These are phyloP conservation scores for Euphrasia confusa DNA, from an alignment of 257 asterid genomes.

Conservation along the genomic window DNA sequence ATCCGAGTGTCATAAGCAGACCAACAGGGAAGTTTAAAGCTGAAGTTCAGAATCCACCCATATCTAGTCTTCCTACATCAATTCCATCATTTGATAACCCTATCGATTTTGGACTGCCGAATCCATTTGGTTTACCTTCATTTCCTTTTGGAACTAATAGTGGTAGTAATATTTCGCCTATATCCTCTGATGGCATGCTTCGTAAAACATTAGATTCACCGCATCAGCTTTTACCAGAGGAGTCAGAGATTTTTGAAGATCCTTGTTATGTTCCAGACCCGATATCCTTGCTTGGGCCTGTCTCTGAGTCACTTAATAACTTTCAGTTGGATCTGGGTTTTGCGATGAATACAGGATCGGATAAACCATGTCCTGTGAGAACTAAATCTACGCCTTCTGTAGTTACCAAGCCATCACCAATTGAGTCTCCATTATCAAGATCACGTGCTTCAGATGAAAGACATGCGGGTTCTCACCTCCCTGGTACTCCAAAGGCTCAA, in stretches of 20 bases:
- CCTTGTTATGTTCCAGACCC: constrained; percentile 97
- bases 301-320: constrained; percentile 89
- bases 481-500: constrained; percentile 11
- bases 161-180: constrained; percentile 37
- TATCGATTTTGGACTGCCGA: constrained; percentile 48
- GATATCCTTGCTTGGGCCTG: constrained; percentile 88
- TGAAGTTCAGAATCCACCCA: constrained; percentile 42
- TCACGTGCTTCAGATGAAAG: constrained; percentile 51
- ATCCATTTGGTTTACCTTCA: constrained; percentile 41
- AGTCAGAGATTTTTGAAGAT: constrained; percentile 80
- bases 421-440: constrained; percentile 83
- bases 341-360: constrained; percentile 46
- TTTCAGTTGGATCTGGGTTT: constrained; percentile 83
- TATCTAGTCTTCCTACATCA: constrained; percentile 34
- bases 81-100: constrained; percentile 48
- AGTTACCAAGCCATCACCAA: constrained; percentile 73
- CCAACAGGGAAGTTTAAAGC: constrained; percentile 54
- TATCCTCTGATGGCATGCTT: constrained; percentile 48
- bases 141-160: constrained; percentile 42
- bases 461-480: constrained; percentile 28
- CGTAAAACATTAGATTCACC: constrained; percentile 52
- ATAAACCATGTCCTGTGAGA: constrained; percentile 49
- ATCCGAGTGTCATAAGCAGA: constrained; percentile 53
- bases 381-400: constrained; percentile 48
- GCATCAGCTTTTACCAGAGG: constrained; percentile 65